Base-by-base conservation (phyloP, 1,284 basidiomycete genomes). In the Rhizoctonia solani region DNA sequence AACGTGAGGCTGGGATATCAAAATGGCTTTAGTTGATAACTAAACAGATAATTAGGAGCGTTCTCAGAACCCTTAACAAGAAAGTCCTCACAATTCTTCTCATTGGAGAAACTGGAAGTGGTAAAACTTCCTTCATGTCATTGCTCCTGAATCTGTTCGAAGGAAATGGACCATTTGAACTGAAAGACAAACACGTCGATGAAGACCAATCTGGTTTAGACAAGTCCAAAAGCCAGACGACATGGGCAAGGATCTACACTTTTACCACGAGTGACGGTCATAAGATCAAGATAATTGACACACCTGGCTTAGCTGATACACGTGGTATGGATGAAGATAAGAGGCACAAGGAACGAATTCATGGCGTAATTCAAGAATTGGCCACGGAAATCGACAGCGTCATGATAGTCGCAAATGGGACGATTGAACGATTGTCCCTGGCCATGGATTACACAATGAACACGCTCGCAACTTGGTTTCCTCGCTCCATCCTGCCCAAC, bases 381-480 rank as follows among this genome's bases (percentile, higher is more conserved):
- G 59, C 71, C 79, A 11, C 34, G 3, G 1, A 50, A 1, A 32
- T 66, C 27, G 53, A 66, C 14, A 52, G 50, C 1, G 52, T 66
- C 2, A 19, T 66, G 1, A 66, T 66, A 19, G 16, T 66, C 16
- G 74, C 74, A 9, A 76, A 76, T 54, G 75, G 75, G 25, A 74
- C 74, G 3, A 27, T 68, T 6, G 50, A 69, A 5, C 74, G 74
- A 4, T 66, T 76, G 6, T 54, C 54, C 0, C 71, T 71, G 13
- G 68, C 69, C 1, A 75, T 74, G 3, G 72, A 74, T 41, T 76
- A 76, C 53, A 71, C 75, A 0, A 56, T 76, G 9, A 68, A 69
- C 11, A 71, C 71, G 4, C 70, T 76, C 21, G 68, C 73, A 3
- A 41, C 72, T 23, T 74, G 76, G 42, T 75, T 76, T 55, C 75